Evolutionary conservation across 2,329 filamentous ascomycete genomes (phyloP).

Genomic region (Tolypocladium tundrense): DNA sequence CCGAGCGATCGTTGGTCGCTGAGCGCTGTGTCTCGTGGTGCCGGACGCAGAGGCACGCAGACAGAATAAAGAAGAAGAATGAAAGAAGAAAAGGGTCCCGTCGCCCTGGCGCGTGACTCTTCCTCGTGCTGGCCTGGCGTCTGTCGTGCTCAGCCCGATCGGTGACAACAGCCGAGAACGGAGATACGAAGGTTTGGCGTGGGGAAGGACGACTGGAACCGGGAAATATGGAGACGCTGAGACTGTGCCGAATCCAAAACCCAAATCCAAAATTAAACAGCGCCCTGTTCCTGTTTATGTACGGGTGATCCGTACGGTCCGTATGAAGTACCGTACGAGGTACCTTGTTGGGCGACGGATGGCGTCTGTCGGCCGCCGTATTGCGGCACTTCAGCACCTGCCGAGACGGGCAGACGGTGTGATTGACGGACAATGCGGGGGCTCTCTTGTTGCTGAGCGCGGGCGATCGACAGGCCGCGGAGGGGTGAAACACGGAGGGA

Average conservation of each 20-base stretch:
- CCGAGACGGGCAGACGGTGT: constrained; percentile 1
- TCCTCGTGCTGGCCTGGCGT: not conserved
- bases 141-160: constrained; percentile 1
- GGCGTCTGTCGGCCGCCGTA: not conserved
- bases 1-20: not conserved
- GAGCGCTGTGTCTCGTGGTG: not conserved
- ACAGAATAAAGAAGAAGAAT: too few relatives aligned
- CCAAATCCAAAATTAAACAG: not conserved
- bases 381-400: not conserved
- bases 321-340: too few relatives aligned
- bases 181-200: constrained; percentile 3
- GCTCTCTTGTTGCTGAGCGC: not conserved
- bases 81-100: not conserved
- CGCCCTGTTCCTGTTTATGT: not conserved
- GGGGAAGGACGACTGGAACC: constrained; percentile 3
- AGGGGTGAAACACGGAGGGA: not conserved
- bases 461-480: not conserved
- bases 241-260: not conserved
- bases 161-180: constrained; percentile 6
- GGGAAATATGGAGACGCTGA: constrained; percentile 1
- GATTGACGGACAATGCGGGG: constrained; percentile 3
- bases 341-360: not conserved
- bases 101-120: constrained; percentile 2
- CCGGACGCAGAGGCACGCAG: not conserved
- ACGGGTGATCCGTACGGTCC: too few relatives aligned